Evolutionary conservation across 805 yeast genomes (phyloP).

Genomic region (Candida boidinii): DNA sequence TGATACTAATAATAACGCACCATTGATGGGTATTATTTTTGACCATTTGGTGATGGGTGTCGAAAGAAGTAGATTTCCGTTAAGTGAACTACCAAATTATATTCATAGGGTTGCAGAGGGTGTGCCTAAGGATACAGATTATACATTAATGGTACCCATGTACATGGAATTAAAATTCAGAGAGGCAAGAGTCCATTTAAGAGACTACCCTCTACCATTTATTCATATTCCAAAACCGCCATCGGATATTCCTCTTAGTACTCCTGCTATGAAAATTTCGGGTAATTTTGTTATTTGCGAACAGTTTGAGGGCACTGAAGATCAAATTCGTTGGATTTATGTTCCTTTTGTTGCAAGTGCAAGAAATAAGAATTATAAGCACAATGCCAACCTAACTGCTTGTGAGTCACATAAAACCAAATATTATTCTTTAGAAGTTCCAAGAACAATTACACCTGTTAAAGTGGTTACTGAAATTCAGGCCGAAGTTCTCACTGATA

Average conservation of each 20-base stretch:
- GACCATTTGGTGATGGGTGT: conserved; percentile 39
- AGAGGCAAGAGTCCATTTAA: conserved; percentile 61
- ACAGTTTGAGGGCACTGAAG: conserved; percentile 38
- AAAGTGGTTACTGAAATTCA: conserved; percentile 59
- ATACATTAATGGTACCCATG: conserved; percentile 62
- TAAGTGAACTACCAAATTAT: conserved; percentile 47
- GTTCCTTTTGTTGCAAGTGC: conserved; percentile 52
- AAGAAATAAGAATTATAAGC: conserved; percentile 26
- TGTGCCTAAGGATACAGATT: conserved; percentile 61
- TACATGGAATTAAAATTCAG: conserved; percentile 44
- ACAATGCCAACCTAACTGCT: too few relatives aligned
- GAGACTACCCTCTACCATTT: conserved; percentile 85
- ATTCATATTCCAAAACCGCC: conserved; percentile 50
- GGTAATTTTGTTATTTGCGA: conserved; percentile 73
- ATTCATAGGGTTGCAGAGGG: conserved; percentile 74
- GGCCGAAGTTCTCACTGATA: conserved; percentile 43
- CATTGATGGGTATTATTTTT: conserved; percentile 38
- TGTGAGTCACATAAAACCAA: too few relatives aligned
- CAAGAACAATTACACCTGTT: conserved; percentile 69
- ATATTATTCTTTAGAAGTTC: conserved; percentile 52
- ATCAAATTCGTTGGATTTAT: conserved; percentile 48
- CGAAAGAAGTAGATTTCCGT: conserved; percentile 37
- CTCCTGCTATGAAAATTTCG: conserved; percentile 21
- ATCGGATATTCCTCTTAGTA: conserved; percentile 1
- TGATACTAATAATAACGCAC: conserved; percentile 38